Base-by-base conservation (phyloP, 2,329 filamentous ascomycete species). In the Tricladium varicosporioides region DNA sequence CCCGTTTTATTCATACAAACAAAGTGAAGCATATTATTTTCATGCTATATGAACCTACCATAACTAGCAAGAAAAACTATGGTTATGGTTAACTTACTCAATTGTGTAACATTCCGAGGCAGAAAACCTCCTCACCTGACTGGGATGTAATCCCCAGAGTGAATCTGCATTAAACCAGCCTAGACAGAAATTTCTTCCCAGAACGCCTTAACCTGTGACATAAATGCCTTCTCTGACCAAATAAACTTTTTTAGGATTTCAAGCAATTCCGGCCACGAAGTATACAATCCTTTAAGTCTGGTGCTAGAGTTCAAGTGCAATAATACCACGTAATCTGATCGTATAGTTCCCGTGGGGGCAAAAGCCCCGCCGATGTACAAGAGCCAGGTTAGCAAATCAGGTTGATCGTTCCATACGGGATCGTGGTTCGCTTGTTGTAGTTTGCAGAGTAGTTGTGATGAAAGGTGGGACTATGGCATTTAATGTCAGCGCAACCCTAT, bases 151-250 rank as follows among this genome's bases (percentile, higher is more conserved):
- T 31, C 13, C 14, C n/a, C 22, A 19, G 10, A 44, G 27, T 27
- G 32, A 14, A 33, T 31, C 33, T 45, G 14, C 31, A 36, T 40
- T 36, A 31, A 52, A 52, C 40, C 18, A 18, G 40, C 33, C 33
- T 52, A 52, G 48, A 18, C 18, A 15, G 48, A 47, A 46, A 15
- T 57, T 57, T 72, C 70, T 50, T 69, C 63, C 71, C 70, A 75
- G 47, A 76, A 69, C 2, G 44, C 59, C 46, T 67, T 68, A 0
- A 71, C 67, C 1, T 69, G 66, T 3, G 56, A 40, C 45, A 53
- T 11, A 50, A 75, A 76, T 31, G 72, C 73, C 3, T 63, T 67
- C 1, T 74, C 70, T 9, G 74, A 76, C 74, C 74, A 77, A 36
- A 73, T 71, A 48, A 75, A 76, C 27, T 64, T 64, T 48, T 65